A percentile compares a stretch with the other conserved stretches of the same genome.
phyloP scores from a whole-genome alignment of 257 asterid species.

The Nicotiana obtusifolia region DNA sequence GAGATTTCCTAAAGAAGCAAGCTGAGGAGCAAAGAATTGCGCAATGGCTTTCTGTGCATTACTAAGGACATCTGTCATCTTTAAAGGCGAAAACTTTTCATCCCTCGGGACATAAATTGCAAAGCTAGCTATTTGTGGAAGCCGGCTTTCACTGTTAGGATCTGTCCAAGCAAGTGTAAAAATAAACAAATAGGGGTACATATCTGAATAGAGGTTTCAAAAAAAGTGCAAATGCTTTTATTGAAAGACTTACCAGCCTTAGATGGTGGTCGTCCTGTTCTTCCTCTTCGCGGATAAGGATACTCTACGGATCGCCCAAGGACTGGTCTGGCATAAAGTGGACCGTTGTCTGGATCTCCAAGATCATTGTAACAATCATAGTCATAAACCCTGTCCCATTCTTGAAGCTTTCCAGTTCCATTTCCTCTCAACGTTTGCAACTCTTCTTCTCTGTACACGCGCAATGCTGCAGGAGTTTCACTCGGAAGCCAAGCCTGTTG shows the following conservation, averaged over 20 bases:
- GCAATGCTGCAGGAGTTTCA: slow-evolving; percentile 17
- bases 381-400: slow-evolving; percentile 24
- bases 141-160: slow-evolving; percentile 12
- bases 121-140: not conserved
- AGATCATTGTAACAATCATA: slow-evolving; percentile 15
- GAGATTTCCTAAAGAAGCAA: not conserved
- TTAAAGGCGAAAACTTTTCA: not conserved
- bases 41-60: not conserved
- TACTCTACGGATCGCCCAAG: slow-evolving; percentile 9
- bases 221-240: not conserved
- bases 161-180: slow-evolving; percentile 5
- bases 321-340: not conserved
- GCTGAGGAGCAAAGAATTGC: not conserved
- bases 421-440: slow-evolving; percentile 12
- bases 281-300: slow-evolving; percentile 20
- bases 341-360: slow-evolving; percentile 1
- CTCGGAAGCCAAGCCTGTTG: slow-evolving; percentile 7
- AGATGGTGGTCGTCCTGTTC: slow-evolving; percentile 14
- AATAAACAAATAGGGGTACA: too few species aligned
- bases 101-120: not conserved
- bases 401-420: slow-evolving; percentile 11
- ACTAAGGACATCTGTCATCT: not conserved
- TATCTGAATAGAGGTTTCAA: not conserved
- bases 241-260: not conserved
- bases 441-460: slow-evolving; percentile 13